phyloP scores from a whole-genome alignment of 192 early-diverging fungal species.

The Chytriomyces sp. region DNA sequence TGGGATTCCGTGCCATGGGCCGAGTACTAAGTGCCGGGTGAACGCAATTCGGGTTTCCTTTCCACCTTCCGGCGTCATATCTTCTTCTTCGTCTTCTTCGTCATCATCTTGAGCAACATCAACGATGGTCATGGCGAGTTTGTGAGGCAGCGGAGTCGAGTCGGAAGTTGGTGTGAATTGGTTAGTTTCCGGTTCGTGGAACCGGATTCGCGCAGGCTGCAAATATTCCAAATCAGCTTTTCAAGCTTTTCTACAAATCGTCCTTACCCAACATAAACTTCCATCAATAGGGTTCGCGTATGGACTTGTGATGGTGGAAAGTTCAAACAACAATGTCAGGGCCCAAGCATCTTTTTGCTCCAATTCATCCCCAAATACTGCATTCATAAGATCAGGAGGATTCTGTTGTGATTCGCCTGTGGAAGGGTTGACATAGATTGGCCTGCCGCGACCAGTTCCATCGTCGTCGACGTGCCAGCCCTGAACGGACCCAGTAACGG shows the following conservation, averaged over 20 bases:
- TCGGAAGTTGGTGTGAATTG: constrained; percentile 12
- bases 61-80: constrained; percentile 4
- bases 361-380: not conserved
- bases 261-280: constrained; percentile 18
- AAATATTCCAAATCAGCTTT: too few species aligned
- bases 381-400: constrained; percentile 18
- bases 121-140: constrained; percentile 32
- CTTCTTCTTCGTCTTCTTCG: constrained; percentile 29
- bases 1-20: constrained; percentile 35
- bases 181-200: constrained; percentile 31
- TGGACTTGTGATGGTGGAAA: constrained; percentile 28
- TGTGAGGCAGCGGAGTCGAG: constrained; percentile 22
- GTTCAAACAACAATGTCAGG: constrained; percentile 29
- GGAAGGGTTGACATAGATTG: constrained; percentile 28
- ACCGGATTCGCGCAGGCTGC: constrained; percentile 33
- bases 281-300: constrained; percentile 35
- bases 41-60: constrained; percentile 13
- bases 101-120: constrained; percentile 37
- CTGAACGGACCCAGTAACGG: not conserved
- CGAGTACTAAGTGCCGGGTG: constrained; percentile 33
- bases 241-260: not conserved
- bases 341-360: constrained; percentile 25
- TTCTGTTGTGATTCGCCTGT: constrained; percentile 26
- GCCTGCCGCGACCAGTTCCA: constrained; percentile 29
- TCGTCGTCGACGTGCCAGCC: constrained; percentile 38